These are phyloP conservation scores for Paraphaeosphaeria sporulosa DNA, from an alignment of 2,329 filamentous ascomycete species.

Conservation along the genomic window DNA sequence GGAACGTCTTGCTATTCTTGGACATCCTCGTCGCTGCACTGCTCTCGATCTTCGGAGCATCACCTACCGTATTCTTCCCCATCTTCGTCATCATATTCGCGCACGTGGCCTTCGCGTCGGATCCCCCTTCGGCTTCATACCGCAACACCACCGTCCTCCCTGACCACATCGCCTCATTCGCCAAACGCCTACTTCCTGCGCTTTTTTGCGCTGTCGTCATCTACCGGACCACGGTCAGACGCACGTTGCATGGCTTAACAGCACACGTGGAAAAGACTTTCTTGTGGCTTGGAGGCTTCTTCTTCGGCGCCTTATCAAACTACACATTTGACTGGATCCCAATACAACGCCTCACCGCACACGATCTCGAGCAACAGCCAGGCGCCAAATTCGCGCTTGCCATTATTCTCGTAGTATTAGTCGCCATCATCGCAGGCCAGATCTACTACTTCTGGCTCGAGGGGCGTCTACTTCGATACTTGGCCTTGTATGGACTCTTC, in stretches of 20 bases:
- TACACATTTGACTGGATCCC: slow-evolving; percentile 95
- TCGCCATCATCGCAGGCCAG: slow-evolving; percentile 73
- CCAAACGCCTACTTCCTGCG: slow-evolving; percentile 84
- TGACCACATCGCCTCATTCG: slow-evolving; percentile 61
- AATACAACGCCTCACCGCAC: slow-evolving; percentile 84
- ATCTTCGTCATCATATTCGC: slow-evolving; percentile 84
- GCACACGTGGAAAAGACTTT: slow-evolving; percentile 89
- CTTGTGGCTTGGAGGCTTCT: slow-evolving; percentile 86
- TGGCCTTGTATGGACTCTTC: slow-evolving; percentile 78
- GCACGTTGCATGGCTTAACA: slow-evolving; percentile 73
- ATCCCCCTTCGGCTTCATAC: slow-evolving; percentile 74
- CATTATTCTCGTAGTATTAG: slow-evolving; percentile 74
- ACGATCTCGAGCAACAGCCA: slow-evolving; percentile 87
- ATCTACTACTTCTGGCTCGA: slow-evolving; percentile 88
- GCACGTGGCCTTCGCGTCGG: slow-evolving; percentile 86
- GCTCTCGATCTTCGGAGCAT: slow-evolving; percentile 79
- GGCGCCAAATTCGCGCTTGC: slow-evolving; percentile 83
- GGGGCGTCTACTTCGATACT: slow-evolving; percentile 77
- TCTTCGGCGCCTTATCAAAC: slow-evolving; percentile 90
- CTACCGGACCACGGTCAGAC: slow-evolving; percentile 80
- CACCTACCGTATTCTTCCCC: slow-evolving; percentile 80
- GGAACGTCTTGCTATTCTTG: slow-evolving; percentile 81
- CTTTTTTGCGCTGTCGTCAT: slow-evolving; percentile 86
- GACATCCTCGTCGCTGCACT: slow-evolving; percentile 77
- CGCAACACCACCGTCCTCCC: slow-evolving; percentile 57